Evolutionary conservation across 2,329 filamentous ascomycete species (phyloP).

Genomic region (Amesomyces nigricolor): DNA sequence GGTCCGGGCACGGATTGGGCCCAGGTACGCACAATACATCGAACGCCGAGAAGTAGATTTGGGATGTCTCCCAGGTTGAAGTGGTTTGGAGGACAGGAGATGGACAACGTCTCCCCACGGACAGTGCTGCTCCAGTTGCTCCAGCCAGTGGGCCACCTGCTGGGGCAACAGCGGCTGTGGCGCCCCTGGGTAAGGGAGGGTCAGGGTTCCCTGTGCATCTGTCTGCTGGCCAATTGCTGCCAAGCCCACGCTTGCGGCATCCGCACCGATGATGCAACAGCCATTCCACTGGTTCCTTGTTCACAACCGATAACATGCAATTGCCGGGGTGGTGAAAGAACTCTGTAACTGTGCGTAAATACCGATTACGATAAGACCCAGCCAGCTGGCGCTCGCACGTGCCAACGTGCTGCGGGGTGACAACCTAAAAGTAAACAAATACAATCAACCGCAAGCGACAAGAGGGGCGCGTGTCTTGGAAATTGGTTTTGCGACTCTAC

Average conservation of each 20-base stretch:
- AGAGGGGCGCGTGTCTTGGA: slow-evolving; percentile 15
- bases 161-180: slow-evolving; percentile 12
- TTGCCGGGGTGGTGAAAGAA: not conserved
- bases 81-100: not conserved
- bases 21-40: slow-evolving; percentile 3
- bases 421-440: slow-evolving; percentile 24
- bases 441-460: not conserved
- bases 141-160: not conserved
- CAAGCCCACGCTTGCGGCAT: not conserved
- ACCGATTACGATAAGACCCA: not conserved
- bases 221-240: slow-evolving; percentile 16
- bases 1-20: slow-evolving; percentile 4
- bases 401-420: slow-evolving; percentile 18
- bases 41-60: not conserved
- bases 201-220: slow-evolving; percentile 5
- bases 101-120: slow-evolving; percentile 6
- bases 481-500: slow-evolving; percentile 14
- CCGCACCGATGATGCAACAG: slow-evolving; percentile 11
- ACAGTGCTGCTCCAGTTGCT: slow-evolving; percentile 3
- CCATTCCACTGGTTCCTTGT: too few species aligned
- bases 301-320: not conserved
- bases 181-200: slow-evolving; percentile 6
- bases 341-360: not conserved
- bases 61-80: not conserved
- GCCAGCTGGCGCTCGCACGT: slow-evolving; percentile 5